phyloP scores from a whole-genome alignment of 371 early-diverging fungal species.

The Funneliformis caledonium region DNA sequence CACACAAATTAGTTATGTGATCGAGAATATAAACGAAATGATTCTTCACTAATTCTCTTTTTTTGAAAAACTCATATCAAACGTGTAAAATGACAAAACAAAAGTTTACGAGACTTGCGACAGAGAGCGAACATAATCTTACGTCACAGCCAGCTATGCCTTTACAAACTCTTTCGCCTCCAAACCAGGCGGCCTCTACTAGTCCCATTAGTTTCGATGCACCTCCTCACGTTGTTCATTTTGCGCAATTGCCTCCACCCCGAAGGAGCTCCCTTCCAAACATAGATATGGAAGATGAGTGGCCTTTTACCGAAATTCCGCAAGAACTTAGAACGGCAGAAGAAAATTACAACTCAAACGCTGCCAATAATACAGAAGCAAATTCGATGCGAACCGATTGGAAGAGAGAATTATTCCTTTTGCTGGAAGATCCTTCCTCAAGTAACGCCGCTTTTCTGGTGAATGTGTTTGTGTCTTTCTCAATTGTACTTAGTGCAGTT shows the following conservation, averaged over 20 bases:
- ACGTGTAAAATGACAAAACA: conserved; percentile 24
- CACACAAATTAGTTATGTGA: too few relatives aligned
- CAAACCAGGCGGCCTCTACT: background rate
- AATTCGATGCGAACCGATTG: conserved; percentile 50
- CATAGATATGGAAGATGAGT: conserved; percentile 47
- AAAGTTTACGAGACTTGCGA: conserved; percentile 27
- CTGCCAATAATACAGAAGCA: conserved; percentile 37
- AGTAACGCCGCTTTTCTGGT: conserved; percentile 73
- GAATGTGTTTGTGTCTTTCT: conserved; percentile 74
- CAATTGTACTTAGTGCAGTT: conserved; percentile 79
- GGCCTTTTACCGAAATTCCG: conserved; percentile 53
- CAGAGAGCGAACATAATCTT: conserved; percentile 6
- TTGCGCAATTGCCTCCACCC: background rate
- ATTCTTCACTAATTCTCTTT: too few relatives aligned
- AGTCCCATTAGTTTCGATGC: background rate
- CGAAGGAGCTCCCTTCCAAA: conserved; percentile 10
- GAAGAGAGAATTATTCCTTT: conserved; percentile 69
- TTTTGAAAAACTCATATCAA: too few relatives aligned
- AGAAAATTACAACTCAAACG: conserved; percentile 40
- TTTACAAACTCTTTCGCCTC: background rate
- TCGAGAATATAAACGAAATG: too few relatives aligned
- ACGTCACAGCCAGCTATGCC: conserved; percentile 8
- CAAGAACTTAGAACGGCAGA: conserved; percentile 50
- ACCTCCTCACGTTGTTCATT: conserved; percentile 11
- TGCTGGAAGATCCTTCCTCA: conserved; percentile 76